phyloP scores from a whole-genome alignment of 441 rosid species.

The Melastoma candidum region DNA sequence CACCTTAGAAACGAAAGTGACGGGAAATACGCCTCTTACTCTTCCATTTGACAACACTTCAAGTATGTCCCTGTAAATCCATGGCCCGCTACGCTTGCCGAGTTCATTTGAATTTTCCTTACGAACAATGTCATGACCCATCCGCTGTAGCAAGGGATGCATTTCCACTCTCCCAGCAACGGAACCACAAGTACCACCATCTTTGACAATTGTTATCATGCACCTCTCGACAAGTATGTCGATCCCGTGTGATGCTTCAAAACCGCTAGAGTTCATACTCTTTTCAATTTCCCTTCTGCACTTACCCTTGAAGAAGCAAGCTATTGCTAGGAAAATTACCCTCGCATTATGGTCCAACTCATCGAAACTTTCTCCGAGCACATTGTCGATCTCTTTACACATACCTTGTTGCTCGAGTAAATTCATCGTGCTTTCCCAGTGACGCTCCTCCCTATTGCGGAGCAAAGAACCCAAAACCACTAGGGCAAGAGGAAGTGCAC shows the following conservation, averaged over 20 bases:
- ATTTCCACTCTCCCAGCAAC: too few species aligned
- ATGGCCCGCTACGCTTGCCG: too few species aligned
- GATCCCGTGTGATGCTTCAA: neutral
- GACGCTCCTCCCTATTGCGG: neutral
- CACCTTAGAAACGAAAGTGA: too few species aligned
- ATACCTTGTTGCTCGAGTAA: neutral
- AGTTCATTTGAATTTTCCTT: too few species aligned
- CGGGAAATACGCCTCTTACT: too few species aligned
- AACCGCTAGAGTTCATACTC: neutral
- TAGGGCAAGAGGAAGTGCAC: neutral
- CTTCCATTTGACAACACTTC: too few species aligned
- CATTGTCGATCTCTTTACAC: neutral
- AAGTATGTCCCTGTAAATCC: too few species aligned
- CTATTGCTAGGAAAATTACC: neutral
- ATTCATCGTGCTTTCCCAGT: neutral
- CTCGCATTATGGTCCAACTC: neutral
- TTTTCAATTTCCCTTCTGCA: neutral
- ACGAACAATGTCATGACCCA: too few species aligned
- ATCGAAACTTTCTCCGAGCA: neutral
- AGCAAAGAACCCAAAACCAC: neutral
- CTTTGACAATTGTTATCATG: neutral
- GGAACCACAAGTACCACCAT: too few species aligned
- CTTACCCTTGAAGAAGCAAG: neutral
- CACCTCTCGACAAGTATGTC: neutral
- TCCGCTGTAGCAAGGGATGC: too few species aligned